A percentile compares a stretch with the other conserved stretches of the same genome.
Conservation (phyloP, 2,329 filamentous ascomycete species). For the Fusarium luffae region DNA sequence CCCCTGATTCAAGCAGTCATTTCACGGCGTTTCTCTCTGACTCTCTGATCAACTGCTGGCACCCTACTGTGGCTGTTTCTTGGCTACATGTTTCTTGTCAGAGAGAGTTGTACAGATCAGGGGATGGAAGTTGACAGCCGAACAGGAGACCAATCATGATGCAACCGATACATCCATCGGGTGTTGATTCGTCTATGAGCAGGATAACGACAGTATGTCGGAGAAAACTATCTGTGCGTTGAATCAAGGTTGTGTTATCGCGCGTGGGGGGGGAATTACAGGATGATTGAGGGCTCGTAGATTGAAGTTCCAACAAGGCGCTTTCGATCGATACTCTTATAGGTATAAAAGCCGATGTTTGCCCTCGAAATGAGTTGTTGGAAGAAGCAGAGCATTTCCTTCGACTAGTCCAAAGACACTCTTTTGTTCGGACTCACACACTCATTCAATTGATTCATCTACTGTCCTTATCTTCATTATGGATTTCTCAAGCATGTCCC, state of each 20-base stretch:
- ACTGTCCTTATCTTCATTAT: conserved; percentile 17
- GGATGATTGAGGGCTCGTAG: background rate
- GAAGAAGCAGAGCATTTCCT: background rate
- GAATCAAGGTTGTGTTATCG: conserved; percentile 34
- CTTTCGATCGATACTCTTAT: no score
- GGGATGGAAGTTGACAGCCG: conserved; percentile 21
- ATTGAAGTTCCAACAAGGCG: background rate
- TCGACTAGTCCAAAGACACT: background rate
- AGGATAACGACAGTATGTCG: conserved; percentile 7
- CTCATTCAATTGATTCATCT: conserved; percentile 16
- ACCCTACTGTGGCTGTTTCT: conserved; percentile 15
- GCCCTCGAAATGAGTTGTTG: background rate
- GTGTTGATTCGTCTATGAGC: conserved; percentile 3
- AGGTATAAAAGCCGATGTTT: conserved; percentile 24
- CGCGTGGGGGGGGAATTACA: conserved; percentile 1
- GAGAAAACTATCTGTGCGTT: conserved; percentile 4
- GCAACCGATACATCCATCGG: conserved; percentile 34
- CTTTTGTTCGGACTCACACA: conserved; percentile 13
- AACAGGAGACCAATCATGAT: conserved; percentile 37
- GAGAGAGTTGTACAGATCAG: conserved; percentile 27
- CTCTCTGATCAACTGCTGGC: background rate
- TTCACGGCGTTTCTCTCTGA: background rate
- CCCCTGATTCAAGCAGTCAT: conserved; percentile 19
- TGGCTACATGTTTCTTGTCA: conserved; percentile 24
- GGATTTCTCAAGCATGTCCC: conserved; percentile 10